A percentile compares a stretch with the other conserved stretches of the same genome.
Evolutionary conservation across 768 basidiomycete genomes (phyloP).

Genomic region (Collybia sordida): DNA sequence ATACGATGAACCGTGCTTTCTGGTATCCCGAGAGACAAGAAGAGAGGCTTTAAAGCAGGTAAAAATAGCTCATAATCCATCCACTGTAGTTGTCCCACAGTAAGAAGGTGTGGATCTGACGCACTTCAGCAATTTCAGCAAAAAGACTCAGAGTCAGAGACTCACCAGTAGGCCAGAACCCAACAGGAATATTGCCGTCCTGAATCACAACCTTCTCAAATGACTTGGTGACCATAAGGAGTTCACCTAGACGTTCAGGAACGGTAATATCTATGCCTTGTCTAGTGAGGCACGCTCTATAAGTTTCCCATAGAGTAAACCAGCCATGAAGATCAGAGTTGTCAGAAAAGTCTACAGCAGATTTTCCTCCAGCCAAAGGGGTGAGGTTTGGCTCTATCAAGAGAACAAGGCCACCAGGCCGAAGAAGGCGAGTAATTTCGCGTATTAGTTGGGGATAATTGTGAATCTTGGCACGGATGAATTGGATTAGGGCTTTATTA

Average conservation of each 20-base stretch:
- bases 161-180: conserved; percentile 66
- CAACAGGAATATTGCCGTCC: conserved; percentile 65
- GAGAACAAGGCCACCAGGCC: conserved; percentile 69
- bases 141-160: conserved; percentile 5
- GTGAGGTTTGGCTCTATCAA: conserved; percentile 61
- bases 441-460: conserved; percentile 60
- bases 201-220: conserved; percentile 57
- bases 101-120: conserved; percentile 56
- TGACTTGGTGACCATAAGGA: conserved; percentile 46
- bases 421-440: conserved; percentile 65
- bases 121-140: conserved; percentile 7
- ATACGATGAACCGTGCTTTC: conserved; percentile 55
- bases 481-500: conserved; percentile 9
- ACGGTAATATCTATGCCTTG: conserved; percentile 58
- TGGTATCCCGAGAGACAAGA: conserved; percentile 51
- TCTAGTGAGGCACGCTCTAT: conserved; percentile 50
- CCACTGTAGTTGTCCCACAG: conserved; percentile 72
- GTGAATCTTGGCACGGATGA: conserved; percentile 44
- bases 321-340: conserved; percentile 50
- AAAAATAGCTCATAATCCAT: conserved; percentile 69
- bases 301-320: conserved; percentile 64
- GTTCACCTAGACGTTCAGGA: conserved; percentile 50
- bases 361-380: conserved; percentile 48
- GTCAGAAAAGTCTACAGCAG: conserved; percentile 24
- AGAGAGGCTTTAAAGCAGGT: conserved; percentile 60